These are phyloP conservation scores for Curvularia sp. DNA, from an alignment of 2,329 filamentous ascomycete genomes.

Conservation along the genomic window DNA sequence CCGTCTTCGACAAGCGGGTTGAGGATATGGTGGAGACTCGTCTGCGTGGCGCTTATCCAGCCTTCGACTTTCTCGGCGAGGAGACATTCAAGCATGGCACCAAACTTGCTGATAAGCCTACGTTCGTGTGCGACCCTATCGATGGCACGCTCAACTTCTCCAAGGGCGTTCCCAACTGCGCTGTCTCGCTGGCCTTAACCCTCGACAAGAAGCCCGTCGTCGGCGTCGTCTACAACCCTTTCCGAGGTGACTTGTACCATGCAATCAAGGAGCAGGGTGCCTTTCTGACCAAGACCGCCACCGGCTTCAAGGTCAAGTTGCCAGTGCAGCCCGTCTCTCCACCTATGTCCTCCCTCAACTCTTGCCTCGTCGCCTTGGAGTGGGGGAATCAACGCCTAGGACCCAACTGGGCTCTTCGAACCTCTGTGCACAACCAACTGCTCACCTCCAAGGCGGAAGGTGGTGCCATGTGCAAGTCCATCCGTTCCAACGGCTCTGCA, in stretches of 20 bases:
- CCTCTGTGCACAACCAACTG: constrained; percentile 36
- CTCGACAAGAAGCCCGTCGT: constrained; percentile 45
- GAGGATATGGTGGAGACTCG: constrained; percentile 58
- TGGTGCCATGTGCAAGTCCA: constrained; percentile 45
- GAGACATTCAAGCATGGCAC: constrained; percentile 45
- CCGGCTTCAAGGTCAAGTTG: constrained; percentile 34
- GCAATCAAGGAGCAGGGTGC: constrained; percentile 45
- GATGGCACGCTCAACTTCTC: constrained; percentile 52
- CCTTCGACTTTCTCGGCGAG: constrained; percentile 52
- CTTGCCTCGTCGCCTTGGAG: constrained; percentile 46
- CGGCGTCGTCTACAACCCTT: constrained; percentile 48
- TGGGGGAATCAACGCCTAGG: constrained; percentile 52
- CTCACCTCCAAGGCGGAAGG: constrained; percentile 37
- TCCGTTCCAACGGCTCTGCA: constrained; percentile 47
- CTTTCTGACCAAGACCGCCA: constrained; percentile 31
- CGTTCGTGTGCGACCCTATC: constrained; percentile 50
- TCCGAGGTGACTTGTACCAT: constrained; percentile 45
- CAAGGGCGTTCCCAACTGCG: constrained; percentile 48
- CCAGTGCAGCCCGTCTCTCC: constrained; percentile 38
- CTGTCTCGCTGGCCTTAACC: constrained; percentile 43
- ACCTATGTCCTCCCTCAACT: constrained; percentile 38
- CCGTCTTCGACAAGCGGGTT: constrained; percentile 62
- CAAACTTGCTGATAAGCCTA: constrained; percentile 40
- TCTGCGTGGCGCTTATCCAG: constrained; percentile 55
- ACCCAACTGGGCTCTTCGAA: constrained; percentile 49